Base-by-base conservation (phyloP, 768 basidiomycete genomes). In the Tulasnella sp. region DNA sequence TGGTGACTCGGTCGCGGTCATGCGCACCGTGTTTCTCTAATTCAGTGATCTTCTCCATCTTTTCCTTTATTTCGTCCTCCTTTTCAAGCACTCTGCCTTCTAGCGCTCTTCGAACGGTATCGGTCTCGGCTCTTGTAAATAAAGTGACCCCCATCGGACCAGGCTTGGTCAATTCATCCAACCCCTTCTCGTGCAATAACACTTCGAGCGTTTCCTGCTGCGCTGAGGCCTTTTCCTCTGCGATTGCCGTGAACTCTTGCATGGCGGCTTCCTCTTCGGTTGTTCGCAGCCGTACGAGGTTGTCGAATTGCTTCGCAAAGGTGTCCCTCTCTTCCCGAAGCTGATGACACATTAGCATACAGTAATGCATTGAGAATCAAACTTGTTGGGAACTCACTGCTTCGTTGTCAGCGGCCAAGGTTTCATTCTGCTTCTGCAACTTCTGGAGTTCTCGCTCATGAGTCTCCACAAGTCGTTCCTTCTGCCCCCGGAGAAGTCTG, bases 41-140 rank as follows among this genome's bases (percentile, higher is more conserved):
- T 36, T 86, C 84, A 3, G 80, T 77, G 37, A 90, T 88, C 67
- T 84, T 82, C 38, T 84, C 81, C 36, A 88, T 86, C 78, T 86
- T 87, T 34, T 84, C 82, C 12, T 37, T 58, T 22, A 58, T 19
- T 38, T 77, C 71, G 22, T 71, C 70, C 74, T 42, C 71, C 72
- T 91, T 81, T 34, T 86, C 83, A 3, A 80, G 78, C 36, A 91
- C 82, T 22, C 81, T 45, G 38, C 78, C 79, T 67, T 88, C 85
- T 68, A 84, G 86, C 49, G 85, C 84, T 72, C 86, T 85, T 54
- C 88, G 78, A 83, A 93, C 91, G 74, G 89, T 88, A 76, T 93
- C 89, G 7, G 90, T 91, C 2, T 88, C 88, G 77, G 92, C 91
- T 74, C 91, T 88, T 11, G 91, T 91, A 15, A 94, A 82, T 68